Conservation (phyloP, 2,329 filamentous ascomycete genomes). For the Aspergillus proliferans region DNA sequence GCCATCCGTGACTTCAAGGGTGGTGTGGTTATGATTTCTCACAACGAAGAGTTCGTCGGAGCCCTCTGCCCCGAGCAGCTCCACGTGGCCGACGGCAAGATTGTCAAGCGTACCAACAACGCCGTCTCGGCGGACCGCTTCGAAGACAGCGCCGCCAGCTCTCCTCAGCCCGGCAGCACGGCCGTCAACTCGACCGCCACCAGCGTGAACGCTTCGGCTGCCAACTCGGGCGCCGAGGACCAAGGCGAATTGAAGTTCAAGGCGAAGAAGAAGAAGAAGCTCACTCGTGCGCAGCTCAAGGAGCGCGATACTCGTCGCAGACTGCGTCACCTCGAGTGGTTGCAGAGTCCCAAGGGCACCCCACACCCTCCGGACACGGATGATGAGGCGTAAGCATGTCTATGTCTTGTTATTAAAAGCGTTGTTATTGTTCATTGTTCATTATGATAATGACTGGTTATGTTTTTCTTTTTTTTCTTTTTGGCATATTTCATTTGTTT, state of each 20-base stretch:
- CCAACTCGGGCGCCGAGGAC: conserved; percentile 80
- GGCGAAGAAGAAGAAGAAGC: conserved; percentile 93
- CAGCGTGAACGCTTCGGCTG: conserved; percentile 57
- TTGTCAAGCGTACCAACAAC: conserved; percentile 74
- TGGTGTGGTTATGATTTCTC: conserved; percentile 97
- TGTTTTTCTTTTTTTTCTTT: conserved; percentile 1
- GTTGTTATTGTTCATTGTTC: neutral
- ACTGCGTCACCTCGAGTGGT: conserved; percentile 70
- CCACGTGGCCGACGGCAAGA: conserved; percentile 81
- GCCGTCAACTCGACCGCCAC: conserved; percentile 55
- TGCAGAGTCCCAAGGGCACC: conserved; percentile 80
- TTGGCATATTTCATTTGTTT: too few relatives aligned
- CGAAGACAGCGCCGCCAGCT: conserved; percentile 68
- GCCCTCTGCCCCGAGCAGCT: conserved; percentile 94
- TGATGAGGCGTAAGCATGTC: conserved; percentile 52
- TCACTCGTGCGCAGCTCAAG: conserved; percentile 94
- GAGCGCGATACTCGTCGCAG: conserved; percentile 82
- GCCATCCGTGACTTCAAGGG: conserved; percentile 98
- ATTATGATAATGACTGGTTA: conserved; percentile 4
- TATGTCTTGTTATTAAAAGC: neutral
- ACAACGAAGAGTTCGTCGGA: conserved; percentile 98
- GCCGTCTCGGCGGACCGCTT: conserved; percentile 75
- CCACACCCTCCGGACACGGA: conserved; percentile 71
- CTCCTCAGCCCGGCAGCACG: conserved; percentile 47
- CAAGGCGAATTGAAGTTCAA: conserved; percentile 77